These are phyloP conservation scores for Tirmania nivea DNA, from an alignment of 495 filamentous ascomycete genomes.

Conservation along the genomic window DNA sequence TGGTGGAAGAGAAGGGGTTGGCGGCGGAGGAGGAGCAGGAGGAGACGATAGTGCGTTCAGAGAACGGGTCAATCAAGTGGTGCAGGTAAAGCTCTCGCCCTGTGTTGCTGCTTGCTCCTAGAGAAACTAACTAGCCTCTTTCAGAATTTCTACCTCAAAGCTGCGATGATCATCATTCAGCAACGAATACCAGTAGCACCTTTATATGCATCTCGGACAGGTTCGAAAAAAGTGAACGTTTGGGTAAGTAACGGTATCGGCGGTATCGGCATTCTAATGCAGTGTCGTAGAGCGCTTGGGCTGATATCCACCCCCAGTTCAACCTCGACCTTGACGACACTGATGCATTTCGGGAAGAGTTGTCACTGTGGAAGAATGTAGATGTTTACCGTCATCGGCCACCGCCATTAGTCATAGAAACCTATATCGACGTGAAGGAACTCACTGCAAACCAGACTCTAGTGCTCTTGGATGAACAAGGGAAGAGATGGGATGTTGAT, in stretches of 20 bases:
- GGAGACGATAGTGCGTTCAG: constrained; percentile 9
- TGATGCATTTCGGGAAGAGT: constrained; percentile 57
- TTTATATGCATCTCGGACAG: constrained; percentile 32
- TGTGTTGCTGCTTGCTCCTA: background rate
- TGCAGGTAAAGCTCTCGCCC: constrained; percentile 2
- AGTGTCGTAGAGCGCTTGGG: background rate
- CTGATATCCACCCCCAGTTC: constrained; percentile 35
- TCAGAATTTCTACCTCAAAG: constrained; percentile 82
- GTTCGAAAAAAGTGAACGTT: constrained; percentile 51
- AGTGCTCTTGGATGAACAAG: constrained; percentile 66
- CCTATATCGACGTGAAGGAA: constrained; percentile 60
- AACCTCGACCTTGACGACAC: constrained; percentile 86
- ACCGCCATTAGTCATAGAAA: constrained; percentile 73
- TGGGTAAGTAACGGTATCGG: constrained; percentile 51
- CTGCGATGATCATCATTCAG: constrained; percentile 63
- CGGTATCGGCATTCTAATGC: background rate
- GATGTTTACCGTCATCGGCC: constrained; percentile 59
- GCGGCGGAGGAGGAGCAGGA: background rate
- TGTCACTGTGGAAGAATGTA: constrained; percentile 54
- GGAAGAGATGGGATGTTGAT: constrained; percentile 76
- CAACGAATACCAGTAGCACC: constrained; percentile 50
- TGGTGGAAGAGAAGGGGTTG: background rate
- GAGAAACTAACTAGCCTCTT: constrained; percentile 5
- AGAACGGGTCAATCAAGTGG: constrained; percentile 20
- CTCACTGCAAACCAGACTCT: constrained; percentile 70